phyloP scores from a whole-genome alignment of 495 filamentous ascomycete species.

The Aspergillus nanangensis region DNA sequence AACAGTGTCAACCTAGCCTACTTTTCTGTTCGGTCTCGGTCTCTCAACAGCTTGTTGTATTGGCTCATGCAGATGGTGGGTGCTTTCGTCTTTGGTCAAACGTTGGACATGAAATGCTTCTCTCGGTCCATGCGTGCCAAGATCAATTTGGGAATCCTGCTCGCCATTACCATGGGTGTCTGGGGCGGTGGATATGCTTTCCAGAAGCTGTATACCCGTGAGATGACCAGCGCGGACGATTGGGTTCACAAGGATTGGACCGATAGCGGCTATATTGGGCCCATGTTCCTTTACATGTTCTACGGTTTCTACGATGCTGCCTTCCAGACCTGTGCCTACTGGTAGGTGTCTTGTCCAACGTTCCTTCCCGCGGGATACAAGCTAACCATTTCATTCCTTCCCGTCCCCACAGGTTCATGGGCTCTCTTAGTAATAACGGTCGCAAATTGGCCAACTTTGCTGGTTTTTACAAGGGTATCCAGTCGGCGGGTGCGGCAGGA shows the following conservation, averaged over 20 bases:
- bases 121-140: constrained; percentile 74
- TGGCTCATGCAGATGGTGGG: constrained; percentile 86
- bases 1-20: constrained; percentile 55
- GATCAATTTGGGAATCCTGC: constrained; percentile 58
- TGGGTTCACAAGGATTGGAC: constrained; percentile 57
- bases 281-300: constrained; percentile 90
- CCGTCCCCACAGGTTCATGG: constrained; percentile 70
- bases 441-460: constrained; percentile 90
- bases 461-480: constrained; percentile 96
- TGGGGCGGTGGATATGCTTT: constrained; percentile 89
- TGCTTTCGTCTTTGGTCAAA: constrained; percentile 71
- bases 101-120: constrained; percentile 61
- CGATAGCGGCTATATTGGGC: constrained; percentile 63
- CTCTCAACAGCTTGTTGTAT: constrained; percentile 83
- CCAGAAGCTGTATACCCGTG: constrained; percentile 60
- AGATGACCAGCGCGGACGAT: constrained; percentile 33
- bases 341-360: constrained; percentile 48
- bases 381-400: no score
- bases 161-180: constrained; percentile 71
- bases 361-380: no score
- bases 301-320: constrained; percentile 88
- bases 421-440: constrained; percentile 82
- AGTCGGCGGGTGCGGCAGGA: constrained; percentile 87
- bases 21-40: constrained; percentile 77
- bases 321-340: constrained; percentile 85